Evolutionary conservation across 192 early-diverging fungal species (phyloP), one percentile per base, ranked within the genome.

Genomic region (Mortierella antarctica): DNA sequence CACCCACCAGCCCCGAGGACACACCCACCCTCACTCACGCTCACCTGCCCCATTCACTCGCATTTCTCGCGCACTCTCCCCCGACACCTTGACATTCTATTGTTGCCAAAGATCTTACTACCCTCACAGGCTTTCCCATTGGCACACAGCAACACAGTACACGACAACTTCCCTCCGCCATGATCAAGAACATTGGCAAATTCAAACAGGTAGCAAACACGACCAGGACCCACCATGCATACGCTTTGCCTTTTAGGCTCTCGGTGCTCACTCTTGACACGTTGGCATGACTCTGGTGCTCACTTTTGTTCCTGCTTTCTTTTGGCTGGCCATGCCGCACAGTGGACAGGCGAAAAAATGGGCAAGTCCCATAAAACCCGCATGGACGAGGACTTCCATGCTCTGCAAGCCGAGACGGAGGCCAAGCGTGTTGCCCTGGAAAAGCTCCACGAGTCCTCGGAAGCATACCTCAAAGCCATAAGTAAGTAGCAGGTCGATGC

Each of bases 341-440:
- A 80, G 77, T 80, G 77, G 77, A 80, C 77, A 5, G 77, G 74
- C 39, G 73, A 75, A 39, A 75, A 75, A 62, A 78, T 80, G 70
- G 70, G 77, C 65, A 80, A 80, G 61, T 42, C 57, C 60, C 49
- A 54, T 20, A 80, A 80, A 65, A 7, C 67, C 39, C 69, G 77
- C 50, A 80, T 80, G 77, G 77, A 80, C 23, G 77, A 80, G 23
- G 77, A 80, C 65, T 80, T 71, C 57, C 64, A 80, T 23, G 68
- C 18, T 48, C 53, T 80, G 40, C 67, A 65, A 8, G 62, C 23
- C 54, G 77, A 80, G 48, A 80, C 77, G 39, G 77, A 80, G n/a
- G 70, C 77, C 57, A 80, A 80, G 51, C 69, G 70, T 10, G 45
- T 80, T n/a, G 77, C 77, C 21, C 77, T 80, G 51, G 77, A 80